These are phyloP conservation scores for Wallacemonas sp. DNA, from an alignment of 208 protist genomes.

Conservation along the genomic window DNA sequence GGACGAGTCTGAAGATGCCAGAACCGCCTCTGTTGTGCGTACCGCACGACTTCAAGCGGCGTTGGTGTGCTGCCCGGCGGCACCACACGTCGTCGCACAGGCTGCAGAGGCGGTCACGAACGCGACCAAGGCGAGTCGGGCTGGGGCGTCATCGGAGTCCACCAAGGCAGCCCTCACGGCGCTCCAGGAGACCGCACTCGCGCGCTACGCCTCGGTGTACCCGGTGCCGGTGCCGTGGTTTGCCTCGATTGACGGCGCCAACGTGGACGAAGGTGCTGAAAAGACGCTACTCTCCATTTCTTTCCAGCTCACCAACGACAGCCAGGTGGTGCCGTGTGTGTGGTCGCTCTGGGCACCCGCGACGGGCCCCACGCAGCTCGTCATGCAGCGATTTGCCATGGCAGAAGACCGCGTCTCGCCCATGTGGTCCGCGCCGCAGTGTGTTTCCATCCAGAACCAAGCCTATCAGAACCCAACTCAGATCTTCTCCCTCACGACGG, in stretches of 20 bases:
- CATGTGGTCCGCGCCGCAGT: conserved; percentile 34
- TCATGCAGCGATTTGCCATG: conserved; percentile 41
- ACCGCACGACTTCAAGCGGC: conserved; percentile 19
- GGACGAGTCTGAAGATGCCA: neutral
- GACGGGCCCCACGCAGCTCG: conserved; percentile 25
- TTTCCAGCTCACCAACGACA: conserved; percentile 49
- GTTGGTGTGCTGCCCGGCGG: conserved; percentile 28
- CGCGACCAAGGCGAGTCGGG: neutral
- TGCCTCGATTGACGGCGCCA: conserved; percentile 12
- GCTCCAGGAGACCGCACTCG: conserved; percentile 14
- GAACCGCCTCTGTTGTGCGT: neutral
- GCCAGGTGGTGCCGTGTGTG: conserved; percentile 34
- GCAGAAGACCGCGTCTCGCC: conserved; percentile 28
- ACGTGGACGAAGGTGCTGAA: neutral
- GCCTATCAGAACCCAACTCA: conserved; percentile 35
- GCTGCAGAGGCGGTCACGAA: conserved; percentile 16
- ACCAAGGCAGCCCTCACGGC: neutral
- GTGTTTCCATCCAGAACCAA: conserved; percentile 30
- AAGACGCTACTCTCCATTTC: conserved; percentile 30
- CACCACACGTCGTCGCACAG: conserved; percentile 14
- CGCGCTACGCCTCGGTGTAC: conserved; percentile 22
- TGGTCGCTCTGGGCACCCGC: conserved; percentile 38
- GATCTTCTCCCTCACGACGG: conserved; percentile 29
- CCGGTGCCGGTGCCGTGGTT: conserved; percentile 26
- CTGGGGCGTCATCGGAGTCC: neutral